Base-by-base conservation (phyloP, 2,329 filamentous ascomycete species). In the Fusarium lyarnte region DNA sequence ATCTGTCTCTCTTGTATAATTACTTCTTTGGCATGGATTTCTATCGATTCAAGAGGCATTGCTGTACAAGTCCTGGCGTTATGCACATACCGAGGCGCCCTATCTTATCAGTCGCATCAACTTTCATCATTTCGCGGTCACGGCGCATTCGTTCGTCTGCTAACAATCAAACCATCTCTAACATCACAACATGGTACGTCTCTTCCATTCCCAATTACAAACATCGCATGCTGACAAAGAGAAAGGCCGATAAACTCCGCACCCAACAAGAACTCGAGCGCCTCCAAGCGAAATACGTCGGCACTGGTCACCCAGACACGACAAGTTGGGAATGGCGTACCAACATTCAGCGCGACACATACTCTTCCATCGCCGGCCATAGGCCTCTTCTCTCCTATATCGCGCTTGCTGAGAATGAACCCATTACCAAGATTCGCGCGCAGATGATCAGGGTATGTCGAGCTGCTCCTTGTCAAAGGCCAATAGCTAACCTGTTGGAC, bases 301-400 rank as follows among this genome's bases (percentile, higher is more conserved):
- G 96, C 76, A 98, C 96, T 8, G 96, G 96, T 29, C 95, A 98
- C 82, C 94, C 95, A 46, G 96, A 99, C 85, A 98, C 95, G 19
- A 97, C 94, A 31, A 97, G 94, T 82, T 96, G 96, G 91, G 96
- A 99, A 84, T 99, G 95, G 94, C 92, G 92, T 55, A 95, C 93
- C 67, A 99, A 98, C 85, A 95, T 98, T 80, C 90, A 94, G 80
- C 94, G 96, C 81, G 96, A 99, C 85, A 97, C 92, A 27, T 95
- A 95, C 80, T 90, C 94, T 25, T 94, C 91, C 71, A 95, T 97
- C 78, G 89, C 96, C 73, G 96, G 96, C 25, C 96, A 99, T 81
- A 93, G 94, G 21, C 93, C 94, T 12, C 87, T 98, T 68, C 87
- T 98, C 21, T 90, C 93, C 42, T 98, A 97, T 82, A 94, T 98